Percentiles rank a stretch among this genome's conserved stretches.
Conservation (phyloP, 495 filamentous ascomycete species). For the Tuber aestivum region DNA sequence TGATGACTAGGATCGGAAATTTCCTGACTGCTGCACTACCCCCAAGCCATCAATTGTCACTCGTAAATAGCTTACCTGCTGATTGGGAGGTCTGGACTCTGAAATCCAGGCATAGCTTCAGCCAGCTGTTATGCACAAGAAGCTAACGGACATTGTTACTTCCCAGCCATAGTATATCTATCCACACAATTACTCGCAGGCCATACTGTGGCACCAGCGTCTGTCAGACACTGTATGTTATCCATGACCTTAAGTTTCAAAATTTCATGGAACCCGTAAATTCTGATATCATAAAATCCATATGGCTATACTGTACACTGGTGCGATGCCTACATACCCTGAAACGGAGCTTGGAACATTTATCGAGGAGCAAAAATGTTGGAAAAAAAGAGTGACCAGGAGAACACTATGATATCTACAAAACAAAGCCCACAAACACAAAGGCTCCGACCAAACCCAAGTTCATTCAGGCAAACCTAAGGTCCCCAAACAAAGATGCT, state of each 20-base stretch:
- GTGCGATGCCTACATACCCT: background rate
- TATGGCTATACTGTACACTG: background rate
- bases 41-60: background rate
- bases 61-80: background rate
- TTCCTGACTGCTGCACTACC: background rate
- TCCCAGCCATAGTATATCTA: background rate
- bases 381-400: background rate
- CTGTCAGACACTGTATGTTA: background rate
- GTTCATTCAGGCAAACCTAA: slow-evolving; percentile 52
- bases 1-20: background rate
- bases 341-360: background rate
- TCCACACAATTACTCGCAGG: background rate
- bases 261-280: background rate
- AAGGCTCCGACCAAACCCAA: background rate
- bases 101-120: background rate
- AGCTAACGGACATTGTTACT: background rate
- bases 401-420: slow-evolving; percentile 17
- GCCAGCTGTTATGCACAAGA: background rate
- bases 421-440: slow-evolving; percentile 15
- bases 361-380: background rate
- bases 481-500: slow-evolving; percentile 79
- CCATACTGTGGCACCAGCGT: background rate
- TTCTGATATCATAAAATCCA: background rate
- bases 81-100: background rate
- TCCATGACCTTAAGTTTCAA: background rate